Percentiles rank a stretch among this genome's conserved stretches.
Evolutionary conservation across 1,139 yeast genomes (phyloP).

Genomic region (Debaryomyces singareniensis): DNA sequence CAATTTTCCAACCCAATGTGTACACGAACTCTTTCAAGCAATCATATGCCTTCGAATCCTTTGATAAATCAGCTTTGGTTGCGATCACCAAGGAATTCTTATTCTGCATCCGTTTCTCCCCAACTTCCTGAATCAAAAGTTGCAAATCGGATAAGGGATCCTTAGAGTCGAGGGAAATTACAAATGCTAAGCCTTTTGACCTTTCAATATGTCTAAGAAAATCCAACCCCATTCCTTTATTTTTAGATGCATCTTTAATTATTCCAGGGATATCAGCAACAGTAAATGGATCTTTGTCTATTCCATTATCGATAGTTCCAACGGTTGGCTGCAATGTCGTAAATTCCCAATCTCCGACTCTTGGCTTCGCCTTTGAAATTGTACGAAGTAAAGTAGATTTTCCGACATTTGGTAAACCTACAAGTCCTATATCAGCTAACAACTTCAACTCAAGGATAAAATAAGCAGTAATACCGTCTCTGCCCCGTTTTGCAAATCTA

Average conservation of each 20-base stretch:
- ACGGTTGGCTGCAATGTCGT: slow-evolving; percentile 89
- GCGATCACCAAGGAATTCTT: slow-evolving; percentile 75
- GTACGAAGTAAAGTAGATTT: slow-evolving; percentile 83
- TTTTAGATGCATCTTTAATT: slow-evolving; percentile 75
- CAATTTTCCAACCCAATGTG: slow-evolving; percentile 50
- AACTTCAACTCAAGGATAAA: slow-evolving; percentile 80
- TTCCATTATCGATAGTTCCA: slow-evolving; percentile 71
- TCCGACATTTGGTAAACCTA: slow-evolving; percentile 96
- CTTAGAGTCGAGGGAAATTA: slow-evolving; percentile 61
- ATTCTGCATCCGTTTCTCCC: slow-evolving; percentile 46
- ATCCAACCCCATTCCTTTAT: slow-evolving; percentile 91
- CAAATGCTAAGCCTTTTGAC: slow-evolving; percentile 84
- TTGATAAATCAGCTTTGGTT: slow-evolving; percentile 80
- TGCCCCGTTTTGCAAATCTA: slow-evolving; percentile 74
- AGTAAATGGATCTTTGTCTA: slow-evolving; percentile 71
- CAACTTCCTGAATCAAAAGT: slow-evolving; percentile 63
- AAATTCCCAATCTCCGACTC: slow-evolving; percentile 96
- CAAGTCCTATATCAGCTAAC: slow-evolving; percentile 88
- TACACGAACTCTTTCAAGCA: slow-evolving; percentile 37
- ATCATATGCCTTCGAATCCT: slow-evolving; percentile 39
- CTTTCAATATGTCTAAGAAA: slow-evolving; percentile 89
- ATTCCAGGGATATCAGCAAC: slow-evolving; percentile 98
- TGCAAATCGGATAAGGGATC: slow-evolving; percentile 63
- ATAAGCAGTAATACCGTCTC: slow-evolving; percentile 58
- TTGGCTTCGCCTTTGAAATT: slow-evolving; percentile 84